Percentiles rank a stretch among this genome's conserved stretches.
Conservation (phyloP, 768 basidiomycete species). For the Paxillus rubicundulus region DNA sequence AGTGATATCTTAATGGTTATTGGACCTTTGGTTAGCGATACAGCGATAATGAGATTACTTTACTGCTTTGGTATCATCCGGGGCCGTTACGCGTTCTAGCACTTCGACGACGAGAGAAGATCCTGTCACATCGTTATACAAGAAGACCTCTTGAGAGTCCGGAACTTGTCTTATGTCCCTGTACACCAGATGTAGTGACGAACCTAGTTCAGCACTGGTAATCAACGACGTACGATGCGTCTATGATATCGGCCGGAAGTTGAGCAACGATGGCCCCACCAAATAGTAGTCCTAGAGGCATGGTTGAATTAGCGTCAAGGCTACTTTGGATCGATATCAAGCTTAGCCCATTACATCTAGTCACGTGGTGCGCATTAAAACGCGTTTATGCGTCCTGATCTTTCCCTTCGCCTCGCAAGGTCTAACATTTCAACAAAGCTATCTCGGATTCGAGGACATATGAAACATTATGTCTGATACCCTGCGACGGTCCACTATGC, state of each 20-base stretch:
- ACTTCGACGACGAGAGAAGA: conserved; percentile 85
- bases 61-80: conserved; percentile 58
- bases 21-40: not conserved
- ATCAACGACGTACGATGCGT: conserved; percentile 74
- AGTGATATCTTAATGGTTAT: conserved; percentile 70
- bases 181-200: not conserved
- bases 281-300: conserved; percentile 51
- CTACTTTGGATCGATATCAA: too few relatives aligned
- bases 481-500: conserved; percentile 58
- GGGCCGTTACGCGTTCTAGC: conserved; percentile 64
- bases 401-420: conserved; percentile 7
- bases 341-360: too few relatives aligned
- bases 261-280: conserved; percentile 78
- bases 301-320: not conserved
- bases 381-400: conserved; percentile 1
- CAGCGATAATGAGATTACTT: conserved; percentile 46
- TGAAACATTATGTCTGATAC: conserved; percentile 40
- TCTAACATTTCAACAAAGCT: conserved; percentile 7
- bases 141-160: conserved; percentile 91
- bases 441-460: not conserved
- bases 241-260: conserved; percentile 59
- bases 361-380: conserved; percentile 24
- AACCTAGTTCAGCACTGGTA: not conserved
- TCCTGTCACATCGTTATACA: conserved; percentile 58
- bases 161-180: conserved; percentile 82